Evolutionary conservation across 805 yeast genomes (phyloP), one percentile per base, ranked within the genome.

Genomic region (Schizosaccharomyces octosporus): DNA sequence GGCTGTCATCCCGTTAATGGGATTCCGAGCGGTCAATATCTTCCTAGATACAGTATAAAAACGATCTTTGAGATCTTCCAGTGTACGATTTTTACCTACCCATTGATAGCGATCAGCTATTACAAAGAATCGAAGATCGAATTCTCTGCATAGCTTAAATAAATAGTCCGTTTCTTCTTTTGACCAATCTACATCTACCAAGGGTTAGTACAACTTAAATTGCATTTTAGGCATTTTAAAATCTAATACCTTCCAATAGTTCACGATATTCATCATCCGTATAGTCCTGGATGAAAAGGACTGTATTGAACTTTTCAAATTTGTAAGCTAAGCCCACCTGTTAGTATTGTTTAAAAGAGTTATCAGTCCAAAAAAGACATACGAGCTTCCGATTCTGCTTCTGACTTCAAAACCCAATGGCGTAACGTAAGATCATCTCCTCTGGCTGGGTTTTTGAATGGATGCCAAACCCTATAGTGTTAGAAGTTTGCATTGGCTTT

Each of bases 381-480:
- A n/a, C 57, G 27, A 17, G 36, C 57, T 51, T 51, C 57, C n/a
- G 57, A 29, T 24, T 21, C 48, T 21, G 32, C 15, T 21, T 67
- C 63, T 63, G 83, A 73, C 0, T 93, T 95, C 63, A 85, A 81
- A 1, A 82, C 89, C 97, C 98, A 93, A 71, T 93, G 97, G 62
- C 75, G 74, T 51, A 90, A 75, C 54, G 72, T 74, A 31, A 82
- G 69, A 0, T 70, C 80, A 59, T 79, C 82, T 2, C 66, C 67
- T 62, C 84, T 73, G 0, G 81, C 76, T 4, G 72, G 72, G 64
- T 81, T 81, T 55, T 73, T 76, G 68, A 90, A 93, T 4, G 75
- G 72, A 21, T 78, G 78, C 71, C 80, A 75, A 0, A 80, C 77
- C 66, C 66, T 64, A 61, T 24, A 17, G 41, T 36, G 15, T 45